A percentile compares a stretch with the other conserved stretches of the same genome.
phyloP scores from a whole-genome alignment of 2,329 filamentous ascomycete genomes.

The Fusarium dlaminii region DNA sequence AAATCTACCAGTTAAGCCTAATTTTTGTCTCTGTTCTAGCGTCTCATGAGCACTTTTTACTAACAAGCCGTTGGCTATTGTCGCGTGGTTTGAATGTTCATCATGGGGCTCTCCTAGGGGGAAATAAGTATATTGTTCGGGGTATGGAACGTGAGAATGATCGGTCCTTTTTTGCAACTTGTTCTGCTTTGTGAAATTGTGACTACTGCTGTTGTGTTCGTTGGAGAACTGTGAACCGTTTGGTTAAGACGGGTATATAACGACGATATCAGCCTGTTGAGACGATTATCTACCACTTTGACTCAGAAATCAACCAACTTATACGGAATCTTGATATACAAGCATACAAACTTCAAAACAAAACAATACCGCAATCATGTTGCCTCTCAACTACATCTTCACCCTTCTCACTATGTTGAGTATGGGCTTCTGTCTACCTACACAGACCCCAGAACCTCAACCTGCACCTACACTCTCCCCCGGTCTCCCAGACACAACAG shows the following conservation, averaged over 20 bases:
- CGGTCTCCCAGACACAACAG: conserved; percentile 9
- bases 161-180: not conserved
- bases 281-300: not conserved
- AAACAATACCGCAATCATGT: conserved; percentile 4
- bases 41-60: conserved; percentile 25
- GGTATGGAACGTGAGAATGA: not conserved
- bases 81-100: conserved; percentile 18
- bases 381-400: not conserved
- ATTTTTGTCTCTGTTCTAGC: not conserved
- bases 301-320: not conserved
- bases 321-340: not conserved
- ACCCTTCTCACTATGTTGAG: conserved; percentile 6
- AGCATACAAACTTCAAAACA: not conserved
- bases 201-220: conserved; percentile 16
- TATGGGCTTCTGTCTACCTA: conserved; percentile 20
- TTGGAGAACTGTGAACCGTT: conserved; percentile 5
- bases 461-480: conserved; percentile 5
- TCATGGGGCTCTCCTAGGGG: not conserved
- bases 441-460: conserved; percentile 19
- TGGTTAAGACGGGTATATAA: conserved; percentile 19
- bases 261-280: not conserved
- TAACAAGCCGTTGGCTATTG: conserved; percentile 18
- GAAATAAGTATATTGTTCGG: conserved; percentile 22
- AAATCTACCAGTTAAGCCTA: conserved; percentile 9
- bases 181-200: conserved; percentile 2